phyloP scores from a whole-genome alignment of 345 rosid genomes.

The Ceriops zippeliana region DNA sequence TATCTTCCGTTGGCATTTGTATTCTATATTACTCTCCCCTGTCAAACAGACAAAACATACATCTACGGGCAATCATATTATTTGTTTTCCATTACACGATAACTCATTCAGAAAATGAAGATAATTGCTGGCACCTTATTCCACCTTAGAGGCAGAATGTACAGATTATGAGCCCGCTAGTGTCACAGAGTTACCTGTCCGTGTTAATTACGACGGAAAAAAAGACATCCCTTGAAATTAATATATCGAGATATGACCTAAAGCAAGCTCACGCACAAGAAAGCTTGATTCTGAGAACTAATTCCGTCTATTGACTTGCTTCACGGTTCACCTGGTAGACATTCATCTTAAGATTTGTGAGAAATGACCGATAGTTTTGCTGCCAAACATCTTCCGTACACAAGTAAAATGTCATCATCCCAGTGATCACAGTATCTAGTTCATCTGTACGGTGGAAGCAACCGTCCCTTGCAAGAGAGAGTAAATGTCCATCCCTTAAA shows the following conservation, averaged over 20 bases:
- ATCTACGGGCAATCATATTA: no score
- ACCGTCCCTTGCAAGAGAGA: slow-evolving; percentile 29
- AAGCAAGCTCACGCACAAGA: neutral
- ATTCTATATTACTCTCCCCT: no score
- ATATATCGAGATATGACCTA: no score
- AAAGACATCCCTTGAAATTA: neutral
- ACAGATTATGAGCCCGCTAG: slow-evolving; percentile 1
- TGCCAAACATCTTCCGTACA: neutral
- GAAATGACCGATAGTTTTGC: no score
- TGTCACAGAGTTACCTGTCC: neutral
- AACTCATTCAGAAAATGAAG: no score
- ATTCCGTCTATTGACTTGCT: no score
- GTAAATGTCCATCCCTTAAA: slow-evolving; percentile 7
- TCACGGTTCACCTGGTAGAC: no score
- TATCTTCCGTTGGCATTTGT: no score
- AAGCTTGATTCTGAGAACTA: neutral
- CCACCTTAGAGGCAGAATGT: neutral
- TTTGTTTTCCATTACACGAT: no score
- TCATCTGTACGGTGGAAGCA: slow-evolving; percentile 26
- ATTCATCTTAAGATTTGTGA: no score
- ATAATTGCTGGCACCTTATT: neutral
- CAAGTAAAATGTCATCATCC: slow-evolving; percentile 3
- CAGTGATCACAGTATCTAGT: neutral
- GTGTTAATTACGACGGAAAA: neutral
- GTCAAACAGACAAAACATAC: no score